These are phyloP conservation scores for Spiromastix sp. DNA, from an alignment of 2,329 filamentous ascomycete species.

Conservation along the genomic window DNA sequence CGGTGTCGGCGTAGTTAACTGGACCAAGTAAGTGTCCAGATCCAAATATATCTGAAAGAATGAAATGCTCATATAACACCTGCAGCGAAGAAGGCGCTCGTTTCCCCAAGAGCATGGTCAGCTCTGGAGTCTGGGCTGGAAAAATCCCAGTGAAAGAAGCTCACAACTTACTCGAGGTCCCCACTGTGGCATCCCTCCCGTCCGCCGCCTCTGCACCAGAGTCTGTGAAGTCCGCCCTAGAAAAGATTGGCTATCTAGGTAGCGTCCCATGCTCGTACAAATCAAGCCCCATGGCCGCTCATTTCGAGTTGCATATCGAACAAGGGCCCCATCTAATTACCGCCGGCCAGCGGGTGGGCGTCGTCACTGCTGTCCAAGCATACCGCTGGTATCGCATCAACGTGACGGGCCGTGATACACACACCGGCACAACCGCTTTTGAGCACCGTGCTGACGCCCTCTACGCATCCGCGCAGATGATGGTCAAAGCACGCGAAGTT, in stretches of 20 bases:
- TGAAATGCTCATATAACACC: background rate
- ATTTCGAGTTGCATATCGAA: slow-evolving; percentile 80
- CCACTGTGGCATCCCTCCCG: slow-evolving; percentile 31
- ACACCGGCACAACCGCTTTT: slow-evolving; percentile 66
- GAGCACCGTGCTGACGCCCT: slow-evolving; percentile 57
- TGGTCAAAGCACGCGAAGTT: slow-evolving; percentile 53
- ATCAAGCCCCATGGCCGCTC: slow-evolving; percentile 57
- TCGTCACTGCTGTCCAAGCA: slow-evolving; percentile 63
- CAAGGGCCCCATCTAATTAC: slow-evolving; percentile 67
- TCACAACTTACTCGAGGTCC: slow-evolving; percentile 52
- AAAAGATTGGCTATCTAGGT: slow-evolving; percentile 63
- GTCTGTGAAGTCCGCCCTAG: slow-evolving; percentile 58
- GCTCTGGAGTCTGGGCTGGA: slow-evolving; percentile 69
- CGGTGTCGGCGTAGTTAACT: slow-evolving; percentile 65
- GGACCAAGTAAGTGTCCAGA: slow-evolving; percentile 52
- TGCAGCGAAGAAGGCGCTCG: slow-evolving; percentile 75
- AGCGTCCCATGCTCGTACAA: slow-evolving; percentile 45
- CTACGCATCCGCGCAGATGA: slow-evolving; percentile 57
- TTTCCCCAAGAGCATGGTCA: slow-evolving; percentile 64
- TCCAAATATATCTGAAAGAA: background rate
- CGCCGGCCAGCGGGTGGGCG: slow-evolving; percentile 52
- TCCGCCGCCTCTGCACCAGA: slow-evolving; percentile 43
- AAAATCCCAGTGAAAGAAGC: slow-evolving; percentile 52
- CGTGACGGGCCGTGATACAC: slow-evolving; percentile 56
- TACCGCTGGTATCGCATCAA: slow-evolving; percentile 64